A percentile compares a stretch with the other conserved stretches of the same genome.
Conservation (phyloP, 352 stramenopile species). For the Elongisporangium undulatum region DNA sequence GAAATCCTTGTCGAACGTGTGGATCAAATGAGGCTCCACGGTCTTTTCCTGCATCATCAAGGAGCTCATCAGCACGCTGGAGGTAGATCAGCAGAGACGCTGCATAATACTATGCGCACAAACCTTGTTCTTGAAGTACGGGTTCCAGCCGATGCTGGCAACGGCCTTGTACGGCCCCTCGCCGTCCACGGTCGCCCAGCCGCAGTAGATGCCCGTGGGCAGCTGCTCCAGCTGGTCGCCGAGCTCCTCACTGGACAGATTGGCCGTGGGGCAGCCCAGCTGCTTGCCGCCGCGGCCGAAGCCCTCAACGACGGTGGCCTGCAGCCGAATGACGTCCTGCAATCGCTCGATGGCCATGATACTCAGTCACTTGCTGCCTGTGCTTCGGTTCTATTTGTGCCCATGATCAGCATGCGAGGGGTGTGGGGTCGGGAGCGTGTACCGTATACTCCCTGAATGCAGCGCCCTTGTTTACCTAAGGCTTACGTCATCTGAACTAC, state of each 20-base stretch:
- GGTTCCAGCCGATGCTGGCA: slow-evolving; percentile 97
- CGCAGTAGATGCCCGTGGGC: slow-evolving; percentile 92
- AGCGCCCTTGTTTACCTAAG: too few species aligned
- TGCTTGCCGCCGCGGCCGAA: slow-evolving; percentile 95
- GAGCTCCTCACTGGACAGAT: slow-evolving; percentile 88
- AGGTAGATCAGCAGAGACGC: not conserved
- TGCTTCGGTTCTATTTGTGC: too few species aligned
- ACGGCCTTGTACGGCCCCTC: slow-evolving; percentile 90
- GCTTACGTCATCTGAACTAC: too few species aligned
- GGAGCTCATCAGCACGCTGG: not conserved
- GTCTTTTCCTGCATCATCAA: slow-evolving; percentile 86
- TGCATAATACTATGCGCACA: slow-evolving; percentile 12
- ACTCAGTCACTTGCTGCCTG: not conserved
- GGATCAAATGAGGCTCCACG: slow-evolving; percentile 94
- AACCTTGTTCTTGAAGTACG: slow-evolving; percentile 92
- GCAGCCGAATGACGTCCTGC: slow-evolving; percentile 65
- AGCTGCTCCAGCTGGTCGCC: slow-evolving; percentile 74
- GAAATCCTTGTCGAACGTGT: slow-evolving; percentile 93
- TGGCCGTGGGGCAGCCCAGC: slow-evolving; percentile 94
- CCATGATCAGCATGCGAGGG: too few species aligned
- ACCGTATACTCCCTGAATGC: too few species aligned
- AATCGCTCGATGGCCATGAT: slow-evolving; percentile 52
- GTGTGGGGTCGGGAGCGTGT: too few species aligned
- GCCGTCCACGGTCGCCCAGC: slow-evolving; percentile 89
- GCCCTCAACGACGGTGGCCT: slow-evolving; percentile 90